Percentiles rank a stretch among this genome's conserved stretches.
Evolutionary conservation across 306 rosid genomes (phyloP).

Genomic region (peach (Prunus persica)): Prunus_persica_NCBIv2 NC_034011.1:24652501-24653000

Average conservation of each 20-base stretch:
- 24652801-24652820: background rate
- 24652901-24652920: background rate
- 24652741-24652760: conserved; percentile 1
- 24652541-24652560: conserved; percentile 44
- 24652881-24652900: background rate
- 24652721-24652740: conserved; percentile 56
- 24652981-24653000: background rate
- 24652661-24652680: conserved; percentile 65
- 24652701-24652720: conserved; percentile 65
- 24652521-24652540: conserved; percentile 79
- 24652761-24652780: background rate
- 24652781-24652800: background rate
- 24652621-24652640: conserved; percentile 63
- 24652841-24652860: background rate
- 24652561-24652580: conserved; percentile 49
- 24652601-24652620: conserved; percentile 60
- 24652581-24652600: conserved; percentile 69
- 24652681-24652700: conserved; percentile 57
- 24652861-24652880: background rate
- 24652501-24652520: conserved; percentile 72
- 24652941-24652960: background rate
- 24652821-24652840: background rate
- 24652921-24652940: background rate
- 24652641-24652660: conserved; percentile 83
- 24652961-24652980: background rate